A percentile compares a stretch with the other conserved stretches of the same genome.
phyloP scores from a whole-genome alignment of 2,329 filamentous ascomycete species.

The Fulvia fulva region DNA sequence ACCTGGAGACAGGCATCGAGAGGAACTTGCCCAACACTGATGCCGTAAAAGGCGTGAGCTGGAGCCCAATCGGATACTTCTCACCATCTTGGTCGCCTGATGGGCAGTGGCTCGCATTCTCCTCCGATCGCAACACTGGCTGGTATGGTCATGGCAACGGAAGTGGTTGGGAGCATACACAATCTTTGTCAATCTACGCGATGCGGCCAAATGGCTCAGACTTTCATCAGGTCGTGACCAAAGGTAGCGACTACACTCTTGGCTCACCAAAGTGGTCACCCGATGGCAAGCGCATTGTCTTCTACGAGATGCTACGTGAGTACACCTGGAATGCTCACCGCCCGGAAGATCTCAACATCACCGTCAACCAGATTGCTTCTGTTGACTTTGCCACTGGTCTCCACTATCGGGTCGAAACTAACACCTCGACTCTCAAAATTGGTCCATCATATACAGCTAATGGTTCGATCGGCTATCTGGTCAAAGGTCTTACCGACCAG shows the following conservation, averaged over 20 bases:
- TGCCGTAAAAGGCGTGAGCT: neutral
- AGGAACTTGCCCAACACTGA: slow-evolving; percentile 10
- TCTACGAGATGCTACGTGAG: slow-evolving; percentile 10
- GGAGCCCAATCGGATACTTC: neutral
- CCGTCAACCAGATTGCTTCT: too few species aligned
- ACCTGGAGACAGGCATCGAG: slow-evolving; percentile 5
- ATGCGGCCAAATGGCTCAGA: slow-evolving; percentile 13
- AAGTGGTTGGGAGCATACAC: slow-evolving; percentile 15
- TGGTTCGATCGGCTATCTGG: too few species aligned
- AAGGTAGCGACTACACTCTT: slow-evolving; percentile 3
- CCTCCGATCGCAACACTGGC: slow-evolving; percentile 33
- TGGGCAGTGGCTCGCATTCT: slow-evolving; percentile 14
- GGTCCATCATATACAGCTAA: too few species aligned
- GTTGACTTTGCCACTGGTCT: too few species aligned
- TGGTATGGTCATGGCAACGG: slow-evolving; percentile 48
- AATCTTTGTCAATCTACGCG: slow-evolving; percentile 14
- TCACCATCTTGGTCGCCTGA: slow-evolving; percentile 6
- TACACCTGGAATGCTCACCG: slow-evolving; percentile 15
- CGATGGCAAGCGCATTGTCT: slow-evolving; percentile 10
- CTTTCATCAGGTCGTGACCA: slow-evolving; percentile 10
- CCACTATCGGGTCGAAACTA: too few species aligned
- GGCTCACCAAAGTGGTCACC: slow-evolving; percentile 13
- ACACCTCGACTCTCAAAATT: too few species aligned
- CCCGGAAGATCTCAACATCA: slow-evolving; percentile 6
- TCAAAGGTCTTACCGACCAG: too few species aligned